Evolutionary conservation across 371 early-diverging fungal species (phyloP), one percentile per base, ranked within the genome.

Genomic region (Rhizopus arrhizus): DNA sequence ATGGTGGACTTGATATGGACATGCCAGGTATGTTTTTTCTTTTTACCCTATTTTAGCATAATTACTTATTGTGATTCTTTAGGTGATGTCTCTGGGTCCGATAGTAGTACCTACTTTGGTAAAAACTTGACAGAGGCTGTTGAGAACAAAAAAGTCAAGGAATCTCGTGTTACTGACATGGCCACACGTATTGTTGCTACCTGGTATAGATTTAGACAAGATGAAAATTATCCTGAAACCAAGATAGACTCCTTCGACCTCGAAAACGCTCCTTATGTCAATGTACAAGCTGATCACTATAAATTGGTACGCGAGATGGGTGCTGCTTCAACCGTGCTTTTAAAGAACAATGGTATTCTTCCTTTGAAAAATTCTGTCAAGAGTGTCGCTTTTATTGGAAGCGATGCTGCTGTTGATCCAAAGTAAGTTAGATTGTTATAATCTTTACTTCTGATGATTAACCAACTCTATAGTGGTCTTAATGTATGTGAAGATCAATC

Each of bases 101-200:
- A 62, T 47, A 47, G 42, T 15, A 36, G 12, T 6, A 53, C 61
- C 13, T 72, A 74, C 52, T 77, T 70, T 55, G 78, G 78, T 40
- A 15, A 42, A 22, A 70, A 70, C 36, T 52, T 77, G 51, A 64
- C 64, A 2, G 41, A 61, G 0, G 70, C 73, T n/a, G 71, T 77
- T 22, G 35, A 53, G 13, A 34, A 53, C 13, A 70, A 70, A 4
- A 34, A 58, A n/a, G 70, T 77, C 3, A n/a, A 54, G 5, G 68
- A 70, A 49, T 56, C 49, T 11, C 53, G 71, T 16, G 62, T 85
- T 3, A 65, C 64, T 49, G 83, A 87, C 60, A 82, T 83, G 80
- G 83, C 75, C 6, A 74, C 57, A 9, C 73, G 86, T 50, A 76
- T 85, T 53, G 65, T 84, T 8, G 78, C 84, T 31, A 60, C 85